Evolutionary conservation across 441 rosid species (phyloP).

Genomic region (Euphorbia schlechtendalii): DNA sequence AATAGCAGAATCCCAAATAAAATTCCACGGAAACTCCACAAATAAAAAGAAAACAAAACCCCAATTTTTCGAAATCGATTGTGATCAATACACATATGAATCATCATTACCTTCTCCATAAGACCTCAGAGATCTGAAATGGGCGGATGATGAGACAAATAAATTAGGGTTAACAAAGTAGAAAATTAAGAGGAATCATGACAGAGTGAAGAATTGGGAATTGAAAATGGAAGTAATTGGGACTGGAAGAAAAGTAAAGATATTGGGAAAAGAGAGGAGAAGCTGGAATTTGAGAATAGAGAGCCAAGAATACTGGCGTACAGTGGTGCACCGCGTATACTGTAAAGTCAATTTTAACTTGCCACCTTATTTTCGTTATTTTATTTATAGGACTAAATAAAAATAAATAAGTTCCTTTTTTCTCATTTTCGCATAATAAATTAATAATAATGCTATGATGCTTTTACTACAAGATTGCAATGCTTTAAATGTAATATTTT

Average conservation of each 20-base stretch:
- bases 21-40: not conserved
- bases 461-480: no score
- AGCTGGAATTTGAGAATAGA: not conserved
- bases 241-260: not conserved
- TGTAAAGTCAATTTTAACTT: not conserved
- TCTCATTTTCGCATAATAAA: no score
- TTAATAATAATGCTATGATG: no score
- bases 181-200: not conserved
- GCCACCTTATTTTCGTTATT: not conserved
- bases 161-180: conserved; percentile 6
- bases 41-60: not conserved
- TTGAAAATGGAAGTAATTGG: not conserved
- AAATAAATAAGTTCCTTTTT: no score
- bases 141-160: not conserved
- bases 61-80: not conserved
- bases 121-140: conserved; percentile 5
- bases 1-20: not conserved
- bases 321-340: not conserved
- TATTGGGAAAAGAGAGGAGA: not conserved
- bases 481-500: no score
- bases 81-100: not conserved
- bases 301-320: not conserved
- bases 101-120: conserved; percentile 12
- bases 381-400: no score
- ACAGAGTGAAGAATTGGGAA: not conserved